Evolutionary conservation across 192 early-diverging fungal genomes (phyloP).

Genomic region (Gryganskiella cystojenkinii): DNA sequence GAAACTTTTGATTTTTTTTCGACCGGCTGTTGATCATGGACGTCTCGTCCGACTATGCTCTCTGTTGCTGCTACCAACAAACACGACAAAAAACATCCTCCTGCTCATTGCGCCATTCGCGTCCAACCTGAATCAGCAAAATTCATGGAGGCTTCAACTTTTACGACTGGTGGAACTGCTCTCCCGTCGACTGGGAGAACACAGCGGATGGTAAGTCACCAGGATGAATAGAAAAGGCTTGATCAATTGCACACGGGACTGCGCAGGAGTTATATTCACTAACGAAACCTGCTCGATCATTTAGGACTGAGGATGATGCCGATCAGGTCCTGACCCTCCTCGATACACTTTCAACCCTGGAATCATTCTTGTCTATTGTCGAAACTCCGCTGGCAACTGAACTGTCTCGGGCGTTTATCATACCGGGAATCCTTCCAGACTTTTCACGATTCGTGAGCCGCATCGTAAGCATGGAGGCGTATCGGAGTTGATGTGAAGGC

Average conservation of each 20-base stretch:
- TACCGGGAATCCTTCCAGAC: neutral
- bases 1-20: slow-evolving; percentile 59
- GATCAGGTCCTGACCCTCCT: slow-evolving; percentile 13
- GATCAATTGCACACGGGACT: no score
- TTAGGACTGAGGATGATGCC: slow-evolving; percentile 27
- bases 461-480: slow-evolving; percentile 11
- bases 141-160: slow-evolving; percentile 1
- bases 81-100: slow-evolving; percentile 1
- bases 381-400: neutral
- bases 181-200: slow-evolving; percentile 22
- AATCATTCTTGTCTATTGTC: slow-evolving; percentile 8
- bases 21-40: slow-evolving; percentile 27
- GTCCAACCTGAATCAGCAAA: neutral
- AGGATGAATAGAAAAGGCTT: no score
- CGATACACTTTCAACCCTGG: slow-evolving; percentile 19
- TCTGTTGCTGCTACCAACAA: slow-evolving; percentile 21
- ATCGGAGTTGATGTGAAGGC: neutral
- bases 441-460: slow-evolving; percentile 12
- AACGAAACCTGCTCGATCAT: no score
- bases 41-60: slow-evolving; percentile 29
- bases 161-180: slow-evolving; percentile 31
- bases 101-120: slow-evolving; percentile 14
- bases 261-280: no score
- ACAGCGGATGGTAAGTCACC: slow-evolving; percentile 11
- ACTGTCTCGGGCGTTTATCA: slow-evolving; percentile 2